Conservation (phyloP, 345 rosid species). For the Melaleuca quinquenervia region DNA sequence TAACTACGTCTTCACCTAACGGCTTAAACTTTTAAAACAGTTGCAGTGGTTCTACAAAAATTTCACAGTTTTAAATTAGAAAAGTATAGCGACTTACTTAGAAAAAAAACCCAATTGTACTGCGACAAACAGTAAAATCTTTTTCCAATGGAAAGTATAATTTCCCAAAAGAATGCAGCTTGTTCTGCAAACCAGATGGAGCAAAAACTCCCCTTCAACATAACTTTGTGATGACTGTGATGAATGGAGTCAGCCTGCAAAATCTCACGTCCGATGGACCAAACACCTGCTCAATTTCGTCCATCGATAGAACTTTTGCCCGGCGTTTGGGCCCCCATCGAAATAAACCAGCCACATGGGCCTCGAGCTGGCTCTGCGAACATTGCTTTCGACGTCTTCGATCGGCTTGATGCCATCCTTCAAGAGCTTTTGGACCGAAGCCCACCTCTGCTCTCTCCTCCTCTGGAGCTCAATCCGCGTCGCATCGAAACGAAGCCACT, state of each 20-base stretch:
- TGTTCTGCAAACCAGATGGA: neutral
- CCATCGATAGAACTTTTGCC: neutral
- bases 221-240: neutral
- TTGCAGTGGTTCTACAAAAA: no score
- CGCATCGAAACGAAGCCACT: neutral
- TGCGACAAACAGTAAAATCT: neutral
- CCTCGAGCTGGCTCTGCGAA: neutral
- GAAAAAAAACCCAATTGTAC: neutral
- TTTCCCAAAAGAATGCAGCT: neutral
- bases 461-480: neutral
- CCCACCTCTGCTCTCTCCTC: neutral
- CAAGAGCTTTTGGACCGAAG: neutral
- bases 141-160: neutral
- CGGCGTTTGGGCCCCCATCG: neutral
- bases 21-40: no score
- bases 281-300: neutral
- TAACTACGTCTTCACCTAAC: no score
- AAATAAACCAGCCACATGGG: neutral
- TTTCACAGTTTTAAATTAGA: no score
- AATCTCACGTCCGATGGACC: neutral
- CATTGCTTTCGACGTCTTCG: neutral
- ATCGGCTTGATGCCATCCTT: neutral
- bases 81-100: no score
- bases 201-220: neutral
- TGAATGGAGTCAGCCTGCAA: neutral